Evolutionary conservation across 2,329 filamentous ascomycete species (phyloP).

Genomic region (Chaetomiaceae sp.): DNA sequence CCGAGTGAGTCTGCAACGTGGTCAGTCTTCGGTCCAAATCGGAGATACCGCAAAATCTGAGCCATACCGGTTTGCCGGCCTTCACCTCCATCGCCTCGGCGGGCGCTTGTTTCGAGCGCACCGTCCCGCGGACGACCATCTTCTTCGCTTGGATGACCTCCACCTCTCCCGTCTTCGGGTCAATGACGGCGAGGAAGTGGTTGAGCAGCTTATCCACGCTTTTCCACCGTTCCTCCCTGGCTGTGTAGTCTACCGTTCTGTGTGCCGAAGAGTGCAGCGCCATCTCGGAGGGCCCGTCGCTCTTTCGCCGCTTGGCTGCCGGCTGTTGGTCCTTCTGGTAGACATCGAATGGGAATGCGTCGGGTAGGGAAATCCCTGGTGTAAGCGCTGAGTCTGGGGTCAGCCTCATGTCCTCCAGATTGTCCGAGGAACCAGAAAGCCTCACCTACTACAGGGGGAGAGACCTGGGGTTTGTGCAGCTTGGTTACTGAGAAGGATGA

Average conservation of each 20-base stretch:
- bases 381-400: constrained; percentile 34
- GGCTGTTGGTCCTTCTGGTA: constrained; percentile 43
- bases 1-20: constrained; percentile 48
- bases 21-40: constrained; percentile 22
- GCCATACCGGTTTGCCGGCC: constrained; percentile 34
- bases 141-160: constrained; percentile 60
- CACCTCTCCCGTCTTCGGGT: constrained; percentile 54
- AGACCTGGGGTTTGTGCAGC: constrained; percentile 23
- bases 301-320: constrained; percentile 28
- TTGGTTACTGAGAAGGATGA: constrained; percentile 23
- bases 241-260: constrained; percentile 55
- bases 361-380: constrained; percentile 37
- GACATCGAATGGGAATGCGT: constrained; percentile 41
- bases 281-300: constrained; percentile 39
- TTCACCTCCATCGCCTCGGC: constrained; percentile 41
- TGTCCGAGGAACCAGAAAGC: not conserved
- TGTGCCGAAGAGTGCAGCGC: constrained; percentile 55
- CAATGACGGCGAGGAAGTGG: constrained; percentile 62
- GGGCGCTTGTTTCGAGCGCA: constrained; percentile 50
- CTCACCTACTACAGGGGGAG: constrained; percentile 33
- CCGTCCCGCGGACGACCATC: constrained; percentile 55
- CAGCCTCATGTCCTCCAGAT: not conserved
- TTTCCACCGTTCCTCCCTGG: constrained; percentile 45
- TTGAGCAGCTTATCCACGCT: constrained; percentile 45
- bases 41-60: not conserved